A percentile compares a stretch with the other conserved stretches of the same genome.
Evolutionary conservation across 176 grass and related monocot species (phyloP).

Genomic region (Aegilops longissima): DNA sequence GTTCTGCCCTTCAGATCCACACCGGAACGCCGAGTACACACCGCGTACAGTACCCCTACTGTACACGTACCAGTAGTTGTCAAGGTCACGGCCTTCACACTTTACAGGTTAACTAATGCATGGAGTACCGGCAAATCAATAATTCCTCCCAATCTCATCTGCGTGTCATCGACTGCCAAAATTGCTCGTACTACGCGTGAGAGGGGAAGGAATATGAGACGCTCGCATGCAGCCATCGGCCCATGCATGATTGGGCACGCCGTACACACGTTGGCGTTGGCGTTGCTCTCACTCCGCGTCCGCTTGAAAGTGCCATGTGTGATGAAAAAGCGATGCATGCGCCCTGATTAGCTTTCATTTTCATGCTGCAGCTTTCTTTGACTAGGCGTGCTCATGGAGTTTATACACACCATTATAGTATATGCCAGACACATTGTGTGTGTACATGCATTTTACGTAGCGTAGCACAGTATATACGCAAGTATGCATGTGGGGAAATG

Average conservation of each 20-base stretch:
- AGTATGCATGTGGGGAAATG: not conserved
- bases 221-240: not conserved
- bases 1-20: not conserved
- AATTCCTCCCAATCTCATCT: not conserved
- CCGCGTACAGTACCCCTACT: not conserved
- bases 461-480: no score
- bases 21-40: not conserved
- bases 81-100: not conserved
- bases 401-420: not conserved
- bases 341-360: not conserved
- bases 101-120: not conserved
- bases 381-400: not conserved
- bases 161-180: not conserved
- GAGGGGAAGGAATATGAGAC: not conserved
- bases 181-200: not conserved
- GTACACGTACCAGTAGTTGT: not conserved
- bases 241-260: not conserved
- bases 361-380: constrained; percentile 33
- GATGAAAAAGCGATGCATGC: constrained; percentile 19
- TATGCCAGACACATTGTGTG: not conserved
- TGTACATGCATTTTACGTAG: not conserved
- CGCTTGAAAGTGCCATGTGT: not conserved
- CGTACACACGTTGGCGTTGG: not conserved
- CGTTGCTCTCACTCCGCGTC: not conserved
- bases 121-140: not conserved